Base-by-base conservation (phyloP, 305 asterid genomes). In the Solanum hybrid region DNA sequence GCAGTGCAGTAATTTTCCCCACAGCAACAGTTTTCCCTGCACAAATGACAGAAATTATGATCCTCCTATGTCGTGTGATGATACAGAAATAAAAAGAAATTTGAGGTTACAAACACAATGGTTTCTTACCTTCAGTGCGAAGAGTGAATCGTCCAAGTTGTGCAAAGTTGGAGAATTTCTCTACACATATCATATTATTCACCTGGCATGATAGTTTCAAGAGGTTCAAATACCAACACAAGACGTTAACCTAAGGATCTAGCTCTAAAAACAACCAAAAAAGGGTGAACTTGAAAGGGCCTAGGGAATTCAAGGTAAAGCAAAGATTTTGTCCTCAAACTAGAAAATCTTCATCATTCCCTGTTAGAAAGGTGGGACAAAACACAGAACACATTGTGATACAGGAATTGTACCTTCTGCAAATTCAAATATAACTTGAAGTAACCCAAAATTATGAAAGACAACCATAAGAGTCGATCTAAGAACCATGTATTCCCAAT, bases 111-210 rank as follows among this genome's bases (percentile, higher is more conserved):
- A 28, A 81, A 29, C 81, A 87, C 80, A 90, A 89, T 29, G 81
- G 69, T 35, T 18, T 89, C 91, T 87, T 86, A 97, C 99, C 99
- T 96, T 96, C 98, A 24, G 97, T 94, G 78, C 99, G 98, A 90
- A 97, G 99, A 75, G 99, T 96, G 93, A 97, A 97, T 91, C 99
- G 94, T 75, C 99, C 99, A 69, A 97, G 95, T 87, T 97, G 99
- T 28, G 98, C 89, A 92, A 95, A 95, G 91, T 97, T 96, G 5
- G 93, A 78, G 89, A 95, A 97, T 90, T 95, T 95, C 94, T 97
- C 99, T 11, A 97, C 71, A 90, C 98, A 97, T 91, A 97, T 97
- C 93, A 92, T 6, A 89, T 97, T 97, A 92, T 90, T 95, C 69
- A 93, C 98, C 99, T 97, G 97, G 74, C 67, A 91, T 57, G 79